Conservation (phyloP, 352 stramenopile genomes). For the Thalassiosira livingstoniorum region DNA sequence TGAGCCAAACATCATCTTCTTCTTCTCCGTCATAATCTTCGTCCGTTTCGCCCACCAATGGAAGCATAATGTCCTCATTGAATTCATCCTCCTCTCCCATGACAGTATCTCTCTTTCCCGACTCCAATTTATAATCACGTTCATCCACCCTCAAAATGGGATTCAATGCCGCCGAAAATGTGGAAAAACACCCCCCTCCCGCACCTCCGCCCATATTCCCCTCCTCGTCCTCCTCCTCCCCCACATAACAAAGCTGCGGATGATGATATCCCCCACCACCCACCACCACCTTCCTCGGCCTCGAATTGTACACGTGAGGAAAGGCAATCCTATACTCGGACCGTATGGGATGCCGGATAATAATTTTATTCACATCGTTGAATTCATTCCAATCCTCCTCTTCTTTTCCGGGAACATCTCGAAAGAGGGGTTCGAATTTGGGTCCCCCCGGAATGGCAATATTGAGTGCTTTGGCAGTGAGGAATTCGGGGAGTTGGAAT, state of each 20-base stretch:
- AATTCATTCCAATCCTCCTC: constrained; percentile 99
- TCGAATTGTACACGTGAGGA: constrained; percentile 99
- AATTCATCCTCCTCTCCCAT: constrained; percentile 81
- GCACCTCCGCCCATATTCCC: constrained; percentile 49
- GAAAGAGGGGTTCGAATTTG: constrained; percentile 99
- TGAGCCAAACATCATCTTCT: constrained; percentile 77
- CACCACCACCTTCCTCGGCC: constrained; percentile 94
- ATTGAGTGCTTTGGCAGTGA: constrained; percentile 99
- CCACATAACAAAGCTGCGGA: constrained; percentile 96
- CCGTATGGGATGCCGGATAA: constrained; percentile 98
- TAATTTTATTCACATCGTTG: constrained; percentile 99
- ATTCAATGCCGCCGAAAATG: constrained; percentile 91
- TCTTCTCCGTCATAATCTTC: constrained; percentile 84
- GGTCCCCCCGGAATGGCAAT: constrained; percentile 98
- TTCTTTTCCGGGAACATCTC: constrained; percentile 95
- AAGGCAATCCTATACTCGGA: constrained; percentile 99
- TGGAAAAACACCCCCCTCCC: constrained; percentile 91
- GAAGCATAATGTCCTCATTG: constrained; percentile 76
- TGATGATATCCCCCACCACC: constrained; percentile 91
- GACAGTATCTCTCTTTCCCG: constrained; percentile 49
- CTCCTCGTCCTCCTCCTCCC: constrained; percentile 85
- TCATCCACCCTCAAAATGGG: constrained; percentile 90
- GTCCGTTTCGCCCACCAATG: constrained; percentile 79
- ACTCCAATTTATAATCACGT: constrained; percentile 61
- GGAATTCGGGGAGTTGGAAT: constrained; percentile 97